Percentiles rank a stretch among this genome's conserved stretches.
phyloP scores from a whole-genome alignment of 306 rosid genomes.

The Dalbergia cultrata region DNA sequence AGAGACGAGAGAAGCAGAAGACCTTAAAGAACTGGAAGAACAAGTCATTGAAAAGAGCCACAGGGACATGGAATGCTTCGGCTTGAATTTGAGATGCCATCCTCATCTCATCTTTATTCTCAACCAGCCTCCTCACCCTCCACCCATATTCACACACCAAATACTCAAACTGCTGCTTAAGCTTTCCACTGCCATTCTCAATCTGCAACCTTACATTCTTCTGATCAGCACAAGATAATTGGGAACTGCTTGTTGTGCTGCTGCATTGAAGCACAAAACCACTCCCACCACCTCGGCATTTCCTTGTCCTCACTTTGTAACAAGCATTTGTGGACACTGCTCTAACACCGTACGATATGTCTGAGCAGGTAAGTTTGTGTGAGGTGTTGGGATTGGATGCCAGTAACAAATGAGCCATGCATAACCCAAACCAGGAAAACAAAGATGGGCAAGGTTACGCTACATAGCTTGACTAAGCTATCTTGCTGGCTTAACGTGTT shows the following conservation, averaged over 20 bases:
- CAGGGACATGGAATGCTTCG: constrained; percentile 81
- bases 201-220: constrained; percentile 38
- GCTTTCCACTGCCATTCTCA: constrained; percentile 46
- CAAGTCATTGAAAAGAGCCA: constrained; percentile 65
- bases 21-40: constrained; percentile 88
- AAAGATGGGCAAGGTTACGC: neutral
- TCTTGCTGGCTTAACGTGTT: too few relatives aligned
- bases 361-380: constrained; percentile 42
- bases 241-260: constrained; percentile 40
- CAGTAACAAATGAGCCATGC: constrained; percentile 65
- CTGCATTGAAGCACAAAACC: constrained; percentile 49
- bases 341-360: constrained; percentile 38
- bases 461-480: too few relatives aligned
- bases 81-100: constrained; percentile 77
- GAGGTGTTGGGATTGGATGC: constrained; percentile 53
- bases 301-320: constrained; percentile 37
- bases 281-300: constrained; percentile 2
- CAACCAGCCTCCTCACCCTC: constrained; percentile 71
- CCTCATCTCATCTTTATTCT: constrained; percentile 69
- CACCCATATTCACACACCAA: constrained; percentile 76
- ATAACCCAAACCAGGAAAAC: constrained; percentile 2
- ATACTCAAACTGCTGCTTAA: constrained; percentile 43
- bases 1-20: neutral
- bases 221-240: constrained; percentile 48
- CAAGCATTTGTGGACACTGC: constrained; percentile 39